Conservation (phyloP, 345 rosid species). For the Microthlaspi erraticum region DNA sequence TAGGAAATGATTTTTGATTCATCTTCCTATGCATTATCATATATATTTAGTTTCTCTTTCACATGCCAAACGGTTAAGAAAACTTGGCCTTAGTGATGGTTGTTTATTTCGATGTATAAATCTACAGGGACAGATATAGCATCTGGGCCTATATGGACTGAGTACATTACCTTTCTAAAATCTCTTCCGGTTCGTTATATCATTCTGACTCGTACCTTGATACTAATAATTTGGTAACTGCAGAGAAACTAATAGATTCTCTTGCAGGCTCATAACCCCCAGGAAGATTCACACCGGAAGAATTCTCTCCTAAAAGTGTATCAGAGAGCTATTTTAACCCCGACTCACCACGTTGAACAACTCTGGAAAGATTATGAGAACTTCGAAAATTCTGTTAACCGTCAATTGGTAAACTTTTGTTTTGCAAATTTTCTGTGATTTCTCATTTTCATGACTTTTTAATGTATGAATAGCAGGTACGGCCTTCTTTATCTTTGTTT, state of each 20-base stretch:
- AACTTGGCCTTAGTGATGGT: slow-evolving; percentile 18
- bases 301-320: slow-evolving; percentile 75
- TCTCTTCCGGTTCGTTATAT: slow-evolving; percentile 75
- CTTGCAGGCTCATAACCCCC: slow-evolving; percentile 66
- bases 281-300: slow-evolving; percentile 88
- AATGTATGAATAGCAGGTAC: neutral
- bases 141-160: slow-evolving; percentile 95
- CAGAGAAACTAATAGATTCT: slow-evolving; percentile 30
- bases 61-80: slow-evolving; percentile 17
- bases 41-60: neutral
- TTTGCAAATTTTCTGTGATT: slow-evolving; percentile 3
- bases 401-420: slow-evolving; percentile 73
- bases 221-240: neutral
- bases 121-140: slow-evolving; percentile 83
- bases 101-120: slow-evolving; percentile 43
- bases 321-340: slow-evolving; percentile 89
- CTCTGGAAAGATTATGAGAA: slow-evolving; percentile 94
- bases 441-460: neutral
- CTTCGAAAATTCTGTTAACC: slow-evolving; percentile 92
- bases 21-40: slow-evolving; percentile 26
- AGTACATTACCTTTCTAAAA: slow-evolving; percentile 81
- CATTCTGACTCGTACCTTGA: slow-evolving; percentile 24
- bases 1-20: slow-evolving; percentile 3
- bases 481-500: slow-evolving; percentile 1
- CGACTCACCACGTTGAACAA: slow-evolving; percentile 89